These are phyloP conservation scores for Gentiana macrophylla DNA, from an alignment of 257 asterid genomes.

Conservation along the genomic window DNA sequence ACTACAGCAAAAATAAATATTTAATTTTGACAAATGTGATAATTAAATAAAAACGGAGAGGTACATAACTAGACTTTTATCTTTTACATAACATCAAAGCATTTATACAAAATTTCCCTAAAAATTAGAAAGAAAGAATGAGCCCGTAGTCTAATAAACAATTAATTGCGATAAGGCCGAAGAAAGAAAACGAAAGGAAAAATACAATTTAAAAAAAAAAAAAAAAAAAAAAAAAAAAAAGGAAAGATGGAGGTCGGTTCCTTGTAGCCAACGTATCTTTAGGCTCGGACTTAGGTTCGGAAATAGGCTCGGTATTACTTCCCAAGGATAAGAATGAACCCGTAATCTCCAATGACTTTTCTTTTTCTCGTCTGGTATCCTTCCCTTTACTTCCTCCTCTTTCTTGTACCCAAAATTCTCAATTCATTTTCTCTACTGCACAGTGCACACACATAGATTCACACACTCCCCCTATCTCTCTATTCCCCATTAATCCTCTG, in stretches of 20 bases:
- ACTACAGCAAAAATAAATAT: too few relatives aligned
- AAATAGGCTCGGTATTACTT: conserved; percentile 40
- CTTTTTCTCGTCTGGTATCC: conserved; percentile 10
- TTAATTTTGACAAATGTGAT: too few relatives aligned
- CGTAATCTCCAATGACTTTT: not conserved
- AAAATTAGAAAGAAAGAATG: too few relatives aligned
- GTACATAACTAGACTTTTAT: too few relatives aligned
- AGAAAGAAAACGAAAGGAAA: conserved; percentile 16
- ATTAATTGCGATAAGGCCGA: conserved; percentile 22
- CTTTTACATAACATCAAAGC: too few relatives aligned
- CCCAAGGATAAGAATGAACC: conserved; percentile 52
- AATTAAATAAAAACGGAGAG: too few relatives aligned
- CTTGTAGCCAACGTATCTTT: conserved; percentile 57
- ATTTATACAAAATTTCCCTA: too few relatives aligned
- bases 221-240: conserved; percentile 19
- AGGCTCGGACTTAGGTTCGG: conserved; percentile 13
- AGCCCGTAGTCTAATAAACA: not conserved
- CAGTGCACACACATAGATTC: not conserved
- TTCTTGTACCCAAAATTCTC: not conserved
- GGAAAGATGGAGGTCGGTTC: conserved; percentile 61
- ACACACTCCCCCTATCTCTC: not conserved
- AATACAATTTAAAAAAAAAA: conserved; percentile 28
- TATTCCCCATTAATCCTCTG: not conserved
- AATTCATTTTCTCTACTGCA: conserved; percentile 2
- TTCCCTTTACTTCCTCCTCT: conserved; percentile 13